These are phyloP conservation scores for Chlorella sp. DNA, from an alignment of 139 green algal genomes.

Conservation along the genomic window DNA sequence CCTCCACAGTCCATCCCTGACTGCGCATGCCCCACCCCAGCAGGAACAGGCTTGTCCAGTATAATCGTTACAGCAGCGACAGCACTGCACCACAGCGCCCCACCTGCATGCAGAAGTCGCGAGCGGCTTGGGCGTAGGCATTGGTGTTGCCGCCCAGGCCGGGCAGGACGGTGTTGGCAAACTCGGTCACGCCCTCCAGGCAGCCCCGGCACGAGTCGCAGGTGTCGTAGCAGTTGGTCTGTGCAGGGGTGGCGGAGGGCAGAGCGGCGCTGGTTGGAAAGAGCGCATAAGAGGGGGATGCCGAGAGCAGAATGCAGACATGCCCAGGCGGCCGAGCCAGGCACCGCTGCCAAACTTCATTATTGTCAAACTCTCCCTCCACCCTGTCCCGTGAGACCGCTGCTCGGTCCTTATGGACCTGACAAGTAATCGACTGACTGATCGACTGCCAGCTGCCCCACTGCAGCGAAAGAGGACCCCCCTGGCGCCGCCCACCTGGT, in stretches of 20 bases:
- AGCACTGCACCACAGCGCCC: neutral
- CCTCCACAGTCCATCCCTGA: too few relatives aligned
- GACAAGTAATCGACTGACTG: too few relatives aligned
- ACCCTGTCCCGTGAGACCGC: too few relatives aligned
- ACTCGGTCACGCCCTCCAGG: neutral
- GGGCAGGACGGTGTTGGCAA: neutral
- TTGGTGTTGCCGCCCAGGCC: neutral
- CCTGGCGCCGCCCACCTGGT: neutral
- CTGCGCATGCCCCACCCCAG: too few relatives aligned
- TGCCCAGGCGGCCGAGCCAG: too few relatives aligned
- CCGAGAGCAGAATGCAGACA: neutral
- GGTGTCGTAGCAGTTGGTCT: neutral
- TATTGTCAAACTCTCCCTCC: neutral
- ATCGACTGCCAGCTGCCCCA: too few relatives aligned
- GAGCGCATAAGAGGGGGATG: neutral
- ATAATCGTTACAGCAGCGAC: neutral
- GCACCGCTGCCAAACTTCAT: neutral
- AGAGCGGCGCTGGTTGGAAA: neutral
- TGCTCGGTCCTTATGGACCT: neutral
- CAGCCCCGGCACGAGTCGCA: neutral
- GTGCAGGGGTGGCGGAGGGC: neutral
- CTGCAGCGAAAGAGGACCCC: too few relatives aligned
- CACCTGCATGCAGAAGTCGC: conserved; percentile 3
- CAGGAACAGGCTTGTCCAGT: neutral
- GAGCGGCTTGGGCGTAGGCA: neutral